Evolutionary conservation across 225 moss, liverwort and hornwort species (phyloP), one percentile per base, ranked within the genome.

Genomic region (Thuidium tamariscinum): DNA sequence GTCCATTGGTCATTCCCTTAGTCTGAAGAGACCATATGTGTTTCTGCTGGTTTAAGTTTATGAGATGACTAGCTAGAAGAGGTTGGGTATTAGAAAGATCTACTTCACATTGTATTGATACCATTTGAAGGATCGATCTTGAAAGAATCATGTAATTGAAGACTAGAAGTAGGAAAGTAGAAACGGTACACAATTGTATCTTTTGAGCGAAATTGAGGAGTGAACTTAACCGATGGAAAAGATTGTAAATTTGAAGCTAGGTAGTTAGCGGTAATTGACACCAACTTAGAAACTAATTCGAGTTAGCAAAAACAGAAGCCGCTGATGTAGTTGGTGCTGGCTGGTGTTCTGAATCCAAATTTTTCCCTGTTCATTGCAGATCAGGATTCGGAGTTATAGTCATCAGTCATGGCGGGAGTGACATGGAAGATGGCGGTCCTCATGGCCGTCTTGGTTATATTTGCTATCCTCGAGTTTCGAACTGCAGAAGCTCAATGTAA

Each of bases 401-500:
- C 36, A 86, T 86, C 3, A 39, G 55, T 11, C 36, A 86, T 86
- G 86, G 83, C 49, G 41, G 41, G 69, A 42, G 54, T 62, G 54
- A 55, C 84, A 26, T 87, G 89, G 87, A 89, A 91, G 66, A 61
- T 87, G 49, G 86, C 78, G 89, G 72, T 83, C 49, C 65, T 89
- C 30, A 11, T 91, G 81, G 32, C 37, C 75, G 66, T 79, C 57
- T 1, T 89, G 51, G 71, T 81, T 16, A 15, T 82, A 15, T 61
- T 87, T 39, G 17, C 61, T 32, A 27, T 89, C 62, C 22, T 89
- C 82, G 85, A 89, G 65, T 39, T 32, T 20, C 84, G 21, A n/a
- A 11, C 11, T 26, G 82, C 48, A 23, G 89, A 87, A 82, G 91
- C 89, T 7, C 89, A 91, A 87, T 26, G 91, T 91, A 85, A 77